These are phyloP conservation scores for Pyrus hybrid DNA, from an alignment of 331 rosid genomes.

Conservation along the genomic window DNA sequence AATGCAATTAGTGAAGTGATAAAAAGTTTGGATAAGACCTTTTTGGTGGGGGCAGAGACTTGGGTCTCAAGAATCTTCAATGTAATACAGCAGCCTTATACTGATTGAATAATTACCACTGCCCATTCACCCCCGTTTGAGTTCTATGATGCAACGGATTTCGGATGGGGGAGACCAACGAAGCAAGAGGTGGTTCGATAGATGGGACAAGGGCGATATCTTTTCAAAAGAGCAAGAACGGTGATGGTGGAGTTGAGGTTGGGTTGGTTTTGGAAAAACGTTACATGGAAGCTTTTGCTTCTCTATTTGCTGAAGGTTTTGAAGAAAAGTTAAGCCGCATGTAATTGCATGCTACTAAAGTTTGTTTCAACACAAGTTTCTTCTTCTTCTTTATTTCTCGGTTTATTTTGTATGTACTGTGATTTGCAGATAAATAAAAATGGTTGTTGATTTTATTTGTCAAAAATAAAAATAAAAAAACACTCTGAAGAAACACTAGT, in stretches of 20 bases:
- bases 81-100: not conserved
- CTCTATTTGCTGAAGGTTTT: constrained; percentile 14
- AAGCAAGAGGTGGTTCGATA: constrained; percentile 10
- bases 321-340: not conserved
- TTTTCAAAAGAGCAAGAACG: constrained; percentile 19
- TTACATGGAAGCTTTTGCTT: constrained; percentile 4
- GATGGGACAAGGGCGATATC: constrained; percentile 14
- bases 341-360: too few species aligned
- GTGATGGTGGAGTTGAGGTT: constrained; percentile 29
- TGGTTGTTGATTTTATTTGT: too few species aligned
- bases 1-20: not conserved
- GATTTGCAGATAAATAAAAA: too few species aligned
- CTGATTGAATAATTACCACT: not conserved
- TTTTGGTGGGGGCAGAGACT: constrained; percentile 7
- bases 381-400: too few species aligned
- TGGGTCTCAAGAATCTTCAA: not conserved
- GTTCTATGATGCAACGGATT: constrained; percentile 11
- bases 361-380: too few species aligned
- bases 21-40: constrained; percentile 8
- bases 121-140: constrained; percentile 19
- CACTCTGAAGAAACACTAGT: too few species aligned
- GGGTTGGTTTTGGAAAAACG: constrained; percentile 27
- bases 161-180: constrained; percentile 15
- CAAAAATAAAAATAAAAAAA: too few species aligned
- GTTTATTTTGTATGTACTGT: too few species aligned